These are phyloP conservation scores for Metrosideros polymorpha DNA, from an alignment of 441 rosid species.

Conservation along the genomic window DNA sequence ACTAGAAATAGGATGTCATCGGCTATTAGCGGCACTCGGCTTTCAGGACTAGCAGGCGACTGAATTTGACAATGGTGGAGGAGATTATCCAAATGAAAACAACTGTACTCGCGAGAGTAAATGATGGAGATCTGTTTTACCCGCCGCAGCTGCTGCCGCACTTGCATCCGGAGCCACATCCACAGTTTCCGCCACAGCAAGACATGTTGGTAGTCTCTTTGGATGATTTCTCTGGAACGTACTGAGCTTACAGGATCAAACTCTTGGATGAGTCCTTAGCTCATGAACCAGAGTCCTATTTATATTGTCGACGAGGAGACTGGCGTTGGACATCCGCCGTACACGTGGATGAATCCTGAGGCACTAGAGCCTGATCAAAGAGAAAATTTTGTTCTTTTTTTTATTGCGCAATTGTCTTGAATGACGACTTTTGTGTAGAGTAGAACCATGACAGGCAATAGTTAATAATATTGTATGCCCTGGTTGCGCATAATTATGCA, in stretches of 20 bases:
- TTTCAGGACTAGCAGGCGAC: not conserved
- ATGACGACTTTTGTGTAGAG: not conserved
- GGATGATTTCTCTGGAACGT: not conserved
- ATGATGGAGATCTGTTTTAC: conserved; percentile 7
- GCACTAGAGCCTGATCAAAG: not conserved
- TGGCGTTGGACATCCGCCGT: conserved; percentile 11
- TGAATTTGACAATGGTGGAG: not conserved
- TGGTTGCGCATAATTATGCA: not conserved
- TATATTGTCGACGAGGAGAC: conserved; percentile 15
- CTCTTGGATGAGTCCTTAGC: not conserved
- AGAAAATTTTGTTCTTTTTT: not conserved
- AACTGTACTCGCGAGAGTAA: not conserved
- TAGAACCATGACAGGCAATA: not conserved
- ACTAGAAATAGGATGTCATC: not conserved
- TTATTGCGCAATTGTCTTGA: not conserved
- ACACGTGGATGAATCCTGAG: conserved; percentile 31
- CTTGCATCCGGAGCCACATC: conserved; percentile 50
- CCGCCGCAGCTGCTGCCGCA: conserved; percentile 51
- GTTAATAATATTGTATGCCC: not conserved
- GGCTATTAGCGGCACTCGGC: not conserved
- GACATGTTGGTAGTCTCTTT: conserved; percentile 18
- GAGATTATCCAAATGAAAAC: not conserved
- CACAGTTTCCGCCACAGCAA: conserved; percentile 48
- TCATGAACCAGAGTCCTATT: conserved; percentile 1
- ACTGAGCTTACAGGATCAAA: not conserved